Evolutionary conservation across 2,329 filamentous ascomycete species (phyloP).

Genomic region (Penicillium sp.): DNA sequence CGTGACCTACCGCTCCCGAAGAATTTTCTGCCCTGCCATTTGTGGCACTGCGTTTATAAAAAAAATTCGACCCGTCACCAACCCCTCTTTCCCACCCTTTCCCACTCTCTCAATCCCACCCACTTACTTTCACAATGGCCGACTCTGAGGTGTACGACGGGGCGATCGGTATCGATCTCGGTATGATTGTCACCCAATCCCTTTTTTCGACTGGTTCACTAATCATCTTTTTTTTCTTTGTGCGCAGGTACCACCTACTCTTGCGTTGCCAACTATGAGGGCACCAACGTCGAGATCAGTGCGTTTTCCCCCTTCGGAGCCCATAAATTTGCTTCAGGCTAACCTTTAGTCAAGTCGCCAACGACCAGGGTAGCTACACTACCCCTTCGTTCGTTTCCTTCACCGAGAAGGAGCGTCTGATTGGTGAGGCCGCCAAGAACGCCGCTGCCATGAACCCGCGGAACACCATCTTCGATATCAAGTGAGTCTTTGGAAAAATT

Average conservation of each 20-base stretch:
- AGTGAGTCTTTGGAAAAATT: conserved; percentile 63
- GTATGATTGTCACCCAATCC: conserved; percentile 60
- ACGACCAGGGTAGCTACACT: conserved; percentile 99
- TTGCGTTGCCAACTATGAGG: conserved; percentile 99
- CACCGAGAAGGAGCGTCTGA: conserved; percentile 97
- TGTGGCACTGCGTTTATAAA: conserved; percentile 33
- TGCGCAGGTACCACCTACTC: conserved; percentile 94
- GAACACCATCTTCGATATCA: conserved; percentile 99
- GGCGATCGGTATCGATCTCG: conserved; percentile 99
- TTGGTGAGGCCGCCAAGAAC: conserved; percentile 99
- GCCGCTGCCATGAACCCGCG: conserved; percentile 98
- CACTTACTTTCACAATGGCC: conserved; percentile 30
- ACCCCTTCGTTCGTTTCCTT: conserved; percentile 99
- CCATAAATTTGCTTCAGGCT: not conserved
- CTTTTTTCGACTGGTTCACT: conserved; percentile 1
- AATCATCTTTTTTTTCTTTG: conserved; percentile 23
- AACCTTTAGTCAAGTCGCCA: conserved; percentile 68
- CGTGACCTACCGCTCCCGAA: conserved; percentile 31
- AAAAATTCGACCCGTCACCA: conserved; percentile 30
- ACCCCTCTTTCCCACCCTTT: conserved; percentile 29
- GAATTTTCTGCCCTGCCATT: conserved; percentile 29
- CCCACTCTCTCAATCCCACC: conserved; percentile 24
- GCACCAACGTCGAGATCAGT: conserved; percentile 99
- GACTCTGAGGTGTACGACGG: conserved; percentile 77
- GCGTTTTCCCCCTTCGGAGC: too few relatives aligned